Evolutionary conservation across 2,329 filamentous ascomycete species (phyloP), one percentile per base, ranked within the genome.

Genomic region (Ilyonectria sp.): DNA sequence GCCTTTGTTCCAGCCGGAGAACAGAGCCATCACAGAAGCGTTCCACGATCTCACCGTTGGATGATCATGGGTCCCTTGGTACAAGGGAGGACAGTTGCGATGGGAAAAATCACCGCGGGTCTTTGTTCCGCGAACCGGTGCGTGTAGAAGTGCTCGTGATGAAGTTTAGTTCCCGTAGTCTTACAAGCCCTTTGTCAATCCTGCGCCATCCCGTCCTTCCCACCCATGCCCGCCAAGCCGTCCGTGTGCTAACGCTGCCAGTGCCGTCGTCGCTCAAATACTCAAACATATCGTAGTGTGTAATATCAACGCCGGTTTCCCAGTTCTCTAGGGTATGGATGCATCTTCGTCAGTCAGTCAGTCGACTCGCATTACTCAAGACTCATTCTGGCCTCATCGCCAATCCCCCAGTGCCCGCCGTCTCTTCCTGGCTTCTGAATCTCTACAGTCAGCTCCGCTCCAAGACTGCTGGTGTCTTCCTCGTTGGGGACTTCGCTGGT

Each of bases 341-440:
- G 50, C 33, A 44, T 21, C 21, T 23, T 49, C 44, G 29, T 47
- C n/a, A 46, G 26, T 61, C 35, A 15, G 49, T 61, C 61, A 57
- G 60, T 50, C 37, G 63, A n/a, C 23, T 15, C 44, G 21, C 29
- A 53, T 75, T 67, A 75, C 65, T 95, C 94, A 72, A 97, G 82
- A 35, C 90, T 92, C 92, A 97, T 96, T 75, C 92, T 87, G 26
- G 92, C 90, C 76, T 97, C 94, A 78, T 97, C 94, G 1, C 93
- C 93, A 56, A 97, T 87, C 0, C 93, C 93, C 91, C 94, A 94
- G 74, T 89, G 88, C 3, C 81, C 87, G 72, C 83, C 90, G 72
- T 87, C 89, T 75, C 82, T 83, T 70, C 85, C 80, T 70, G 86
- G 77, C 71, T 85, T 84, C 79, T 90, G 83, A 75, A 89, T 81